phyloP scores from a whole-genome alignment of 1,284 basidiomycete genomes.

The Grifola frondosa region DNA sequence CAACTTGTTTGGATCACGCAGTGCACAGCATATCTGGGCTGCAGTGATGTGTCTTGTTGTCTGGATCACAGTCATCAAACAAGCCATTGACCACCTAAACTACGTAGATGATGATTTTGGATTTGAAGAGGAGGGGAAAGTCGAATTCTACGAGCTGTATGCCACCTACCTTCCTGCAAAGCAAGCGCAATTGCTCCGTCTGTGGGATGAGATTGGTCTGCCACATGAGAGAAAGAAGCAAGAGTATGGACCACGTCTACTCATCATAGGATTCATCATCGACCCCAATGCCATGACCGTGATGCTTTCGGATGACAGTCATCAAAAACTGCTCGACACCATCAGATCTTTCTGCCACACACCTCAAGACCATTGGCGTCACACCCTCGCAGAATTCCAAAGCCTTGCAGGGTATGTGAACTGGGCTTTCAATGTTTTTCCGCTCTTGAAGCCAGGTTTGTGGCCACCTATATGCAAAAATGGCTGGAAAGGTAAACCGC shows the following conservation, averaged over 20 bases:
- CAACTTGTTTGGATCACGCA: constrained; percentile 33
- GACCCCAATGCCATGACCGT: constrained; percentile 31
- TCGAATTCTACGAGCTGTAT: constrained; percentile 33
- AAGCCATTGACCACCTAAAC: constrained; percentile 21
- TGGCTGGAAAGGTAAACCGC: constrained; percentile 21
- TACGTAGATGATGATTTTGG: constrained; percentile 41
- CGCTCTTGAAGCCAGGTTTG: constrained; percentile 33
- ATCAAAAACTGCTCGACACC: not conserved
- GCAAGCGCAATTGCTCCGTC: constrained; percentile 32
- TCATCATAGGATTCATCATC: constrained; percentile 38
- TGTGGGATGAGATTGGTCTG: constrained; percentile 41
- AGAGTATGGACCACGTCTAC: constrained; percentile 28
- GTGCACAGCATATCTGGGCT: constrained; percentile 28
- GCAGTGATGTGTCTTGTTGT: constrained; percentile 33
- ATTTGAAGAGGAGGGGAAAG: constrained; percentile 18
- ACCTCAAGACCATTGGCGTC: constrained; percentile 6
- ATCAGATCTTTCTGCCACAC: constrained; percentile 2
- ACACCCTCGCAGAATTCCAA: constrained; percentile 30
- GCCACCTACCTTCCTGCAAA: constrained; percentile 25
- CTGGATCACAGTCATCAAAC: constrained; percentile 33
- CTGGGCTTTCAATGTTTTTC: constrained; percentile 41
- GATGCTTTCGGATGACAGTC: constrained; percentile 21
- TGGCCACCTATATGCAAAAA: constrained; percentile 36
- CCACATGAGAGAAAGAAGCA: constrained; percentile 42
- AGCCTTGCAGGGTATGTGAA: constrained; percentile 36